Base-by-base conservation (phyloP, 768 basidiomycete genomes). In the Kwoniella europaea region DNA sequence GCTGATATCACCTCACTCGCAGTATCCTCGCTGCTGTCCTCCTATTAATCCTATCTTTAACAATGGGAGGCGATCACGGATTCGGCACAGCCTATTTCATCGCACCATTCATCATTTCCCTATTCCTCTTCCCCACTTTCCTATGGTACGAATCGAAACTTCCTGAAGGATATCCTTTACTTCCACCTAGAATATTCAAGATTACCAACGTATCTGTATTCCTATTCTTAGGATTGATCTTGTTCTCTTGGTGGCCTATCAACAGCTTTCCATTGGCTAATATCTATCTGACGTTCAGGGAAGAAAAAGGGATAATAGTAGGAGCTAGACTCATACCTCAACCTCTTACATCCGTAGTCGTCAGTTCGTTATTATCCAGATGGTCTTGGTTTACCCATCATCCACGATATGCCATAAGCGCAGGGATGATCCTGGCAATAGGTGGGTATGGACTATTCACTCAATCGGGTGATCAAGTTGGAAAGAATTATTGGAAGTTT, bases 11-110 rank as follows among this genome's bases (percentile, higher is more conserved):
- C n/a, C 18, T 24, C 15, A 20, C 10, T 27, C 13, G 53, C 10
- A 59, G 67, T 9, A 73, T 79, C 52, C 70, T 79, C 29, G 58
- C 68, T 15, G 71, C 75, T 9, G 73, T 79, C 73, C 44, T 80
- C 13, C 65, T 82, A 0, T 65, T 82, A 54, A 74, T 83, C 29
- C 71, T 81, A 53, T 75, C 75, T 22, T 73, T 81, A 18, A 83
- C 80, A 4, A 62, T 76, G 44, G 80, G 80, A 9, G 78, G 76
- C 3, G 63, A 71, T 10, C 69, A 75, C 29, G 80, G 82, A 20
- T 83, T 69, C 65, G 42, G 27, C 10, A 68, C 63, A 2, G 64
- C 80, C 2, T 57, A 63, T 4, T 80, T 80, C 65, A 63, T 78
- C 53, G 79, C 69, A 16, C 76, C 80, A 7, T 67, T 82, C 67